Percentiles rank a stretch among this genome's conserved stretches.
phyloP scores from a whole-genome alignment of 2,329 filamentous ascomycete genomes.

The Aspergillus nomiae region DNA sequence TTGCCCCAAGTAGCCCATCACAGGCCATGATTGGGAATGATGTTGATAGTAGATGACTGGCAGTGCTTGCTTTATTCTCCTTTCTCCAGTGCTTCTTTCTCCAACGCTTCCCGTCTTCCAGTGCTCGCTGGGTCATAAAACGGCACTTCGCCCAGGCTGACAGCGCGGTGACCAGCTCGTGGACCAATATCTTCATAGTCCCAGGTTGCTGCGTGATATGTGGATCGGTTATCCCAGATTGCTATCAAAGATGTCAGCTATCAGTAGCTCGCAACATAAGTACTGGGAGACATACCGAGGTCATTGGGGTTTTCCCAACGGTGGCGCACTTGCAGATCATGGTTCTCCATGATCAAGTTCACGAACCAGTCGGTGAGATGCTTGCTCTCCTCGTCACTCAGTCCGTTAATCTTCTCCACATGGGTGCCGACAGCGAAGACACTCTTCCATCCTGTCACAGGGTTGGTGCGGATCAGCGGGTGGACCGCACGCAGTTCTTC shows the following conservation, averaged over 20 bases:
- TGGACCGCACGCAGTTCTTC: slow-evolving; percentile 51
- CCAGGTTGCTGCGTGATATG: slow-evolving; percentile 57
- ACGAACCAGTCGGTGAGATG: slow-evolving; percentile 40
- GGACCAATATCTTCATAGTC: slow-evolving; percentile 53
- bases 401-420: slow-evolving; percentile 34
- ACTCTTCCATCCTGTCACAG: slow-evolving; percentile 42
- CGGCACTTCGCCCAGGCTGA: slow-evolving; percentile 57
- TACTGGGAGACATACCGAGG: slow-evolving; percentile 28
- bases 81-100: neutral
- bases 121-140: slow-evolving; percentile 52
- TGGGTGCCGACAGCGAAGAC: slow-evolving; percentile 38
- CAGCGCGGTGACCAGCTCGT: slow-evolving; percentile 52
- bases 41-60: no score
- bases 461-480: slow-evolving; percentile 57
- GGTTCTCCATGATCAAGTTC: slow-evolving; percentile 41
- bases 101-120: slow-evolving; percentile 28
- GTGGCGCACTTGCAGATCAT: slow-evolving; percentile 44
- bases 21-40: no score
- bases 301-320: slow-evolving; percentile 47
- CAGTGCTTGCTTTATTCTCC: no score
- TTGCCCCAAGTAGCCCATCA: no score
- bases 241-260: slow-evolving; percentile 33
- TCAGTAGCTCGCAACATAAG: neutral
- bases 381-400: slow-evolving; percentile 35
- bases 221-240: slow-evolving; percentile 62